Base-by-base conservation (phyloP, 768 basidiomycete genomes). In the Artomyces pyxidatus region DNA sequence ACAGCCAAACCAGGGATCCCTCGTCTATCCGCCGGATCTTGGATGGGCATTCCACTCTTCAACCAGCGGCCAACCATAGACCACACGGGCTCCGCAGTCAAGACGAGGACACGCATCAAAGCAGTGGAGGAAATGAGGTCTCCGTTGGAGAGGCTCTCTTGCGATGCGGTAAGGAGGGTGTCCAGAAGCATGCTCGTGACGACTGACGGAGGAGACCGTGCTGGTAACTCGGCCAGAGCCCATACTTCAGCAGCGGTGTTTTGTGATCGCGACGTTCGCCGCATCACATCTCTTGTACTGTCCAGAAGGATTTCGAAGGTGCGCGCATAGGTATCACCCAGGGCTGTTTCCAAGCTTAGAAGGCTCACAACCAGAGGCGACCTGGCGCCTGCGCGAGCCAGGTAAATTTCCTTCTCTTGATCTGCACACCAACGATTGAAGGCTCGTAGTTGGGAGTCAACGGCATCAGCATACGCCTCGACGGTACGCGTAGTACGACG, bases 401-500 rank as follows among this genome's bases (percentile, higher is more conserved):
- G 68, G 61, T 77, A 81, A 42, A 91, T 83, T 0, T 70, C 68
- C 57, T 83, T 80, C 63, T 92, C 89, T 48, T 69, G 71, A 12
- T 60, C 61, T 1, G 88, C 79, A 60, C 87, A 89, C 85, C 87
- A 91, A 6, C 57, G 61, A 48, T 86, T 75, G 52, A 91, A 78
- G 4, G 53, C 53, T 19, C 70, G 73, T 3, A 88, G 65, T 48
- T 85, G 78, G 19, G 67, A 55, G 51, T 80, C 78, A 40, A 90
- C 66, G 0, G 86, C 87, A 48, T 89, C 86, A 1, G 84, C 78
- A 60, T 89, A 89, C 0, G 89, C 89, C 61, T 91, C 86, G n/a
- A 87, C 65, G 0, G 85, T 88, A 27, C 74, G 75, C 9, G 80
- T 78, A 9, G 56, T 58, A 50, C 59, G 52, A 47, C 30, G 40